Base-by-base conservation (phyloP, 2,329 filamentous ascomycete genomes). In the Pseudomassariella vexata region DNA sequence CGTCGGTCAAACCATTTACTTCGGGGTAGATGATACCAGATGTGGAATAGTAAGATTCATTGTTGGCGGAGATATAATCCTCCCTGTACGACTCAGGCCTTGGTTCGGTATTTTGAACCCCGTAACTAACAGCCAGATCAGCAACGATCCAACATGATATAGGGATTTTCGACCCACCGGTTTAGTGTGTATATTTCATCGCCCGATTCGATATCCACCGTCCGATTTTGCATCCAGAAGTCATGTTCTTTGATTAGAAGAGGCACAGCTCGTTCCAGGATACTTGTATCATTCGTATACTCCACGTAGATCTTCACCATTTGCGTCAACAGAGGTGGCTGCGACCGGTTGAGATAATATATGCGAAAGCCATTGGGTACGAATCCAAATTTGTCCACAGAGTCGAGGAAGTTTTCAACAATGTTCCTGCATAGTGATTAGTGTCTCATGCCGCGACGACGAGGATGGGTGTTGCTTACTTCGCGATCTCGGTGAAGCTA, bases 361-460 rank as follows among this genome's bases (percentile, higher is more conserved):
- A 73, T 46, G 10, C 79, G 64, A n/a, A 75, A 76, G 6, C 79
- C 79, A 38, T 84, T 84, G 22, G 79, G 79, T 4, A 83, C 67
- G 46, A 83, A 81, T 9, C 79, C 79, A 42, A 73, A 76, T 8
- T 66, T 53, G 9, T 82, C 76, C 4, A 84, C 68, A 22, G 82
- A 63, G 44, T 83, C 79, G 9, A 82, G 57, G 44, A 83, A 83
- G 49, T 84, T 84, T 47, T 82, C 76, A 39, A 83, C 79, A 19
- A 76, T 79, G 53, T 83, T 81, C 48, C 50, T 55, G 26, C 9
- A 15, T n/a, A n/a, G n/a, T n/a, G n/a, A n/a, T n/a, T n/a, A n/a
- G n/a, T n/a, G n/a, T n/a, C n/a, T n/a, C n/a, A n/a, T n/a, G n/a
- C n/a, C n/a, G n/a, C n/a, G n/a, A n/a, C n/a, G n/a, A n/a, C n/a